phyloP scores from a whole-genome alignment of 805 yeast genomes.

The Naumovozyma baii region DNA sequence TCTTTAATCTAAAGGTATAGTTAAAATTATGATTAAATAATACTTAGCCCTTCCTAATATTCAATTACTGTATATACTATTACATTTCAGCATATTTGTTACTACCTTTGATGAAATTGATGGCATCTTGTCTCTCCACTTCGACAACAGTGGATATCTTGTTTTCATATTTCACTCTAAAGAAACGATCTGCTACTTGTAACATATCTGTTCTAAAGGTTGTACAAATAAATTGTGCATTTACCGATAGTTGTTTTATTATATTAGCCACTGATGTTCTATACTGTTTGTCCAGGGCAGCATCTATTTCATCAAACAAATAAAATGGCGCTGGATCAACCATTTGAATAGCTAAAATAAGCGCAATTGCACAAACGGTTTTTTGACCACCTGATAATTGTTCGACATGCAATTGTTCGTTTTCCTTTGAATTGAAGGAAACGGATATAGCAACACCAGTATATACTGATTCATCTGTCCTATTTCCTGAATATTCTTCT shows the following conservation, averaged over 20 bases:
- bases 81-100: conserved; percentile 23
- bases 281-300: conserved; percentile 87
- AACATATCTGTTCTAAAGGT: conserved; percentile 92
- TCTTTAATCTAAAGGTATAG: too few species aligned
- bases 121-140: conserved; percentile 62
- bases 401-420: conserved; percentile 81
- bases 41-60: too few species aligned
- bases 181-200: conserved; percentile 75
- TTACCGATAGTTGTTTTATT: conserved; percentile 51
- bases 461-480: conserved; percentile 34
- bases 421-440: conserved; percentile 75
- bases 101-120: conserved; percentile 68
- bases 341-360: conserved; percentile 85
- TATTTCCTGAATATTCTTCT: conserved; percentile 12
- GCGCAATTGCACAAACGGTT: conserved; percentile 89
- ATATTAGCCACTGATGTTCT: conserved; percentile 76
- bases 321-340: conserved; percentile 98
- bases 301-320: conserved; percentile 92
- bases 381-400: conserved; percentile 96
- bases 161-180: conserved; percentile 76
- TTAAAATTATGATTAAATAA: too few species aligned
- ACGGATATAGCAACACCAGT: conserved; percentile 79
- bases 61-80: neutral
- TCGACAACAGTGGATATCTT: conserved; percentile 72
- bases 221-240: conserved; percentile 90